Percentiles rank a stretch among this genome's conserved stretches.
phyloP scores from a whole-genome alignment of 2,329 filamentous ascomycete species.

The Colletotrichum brevisporum region DNA sequence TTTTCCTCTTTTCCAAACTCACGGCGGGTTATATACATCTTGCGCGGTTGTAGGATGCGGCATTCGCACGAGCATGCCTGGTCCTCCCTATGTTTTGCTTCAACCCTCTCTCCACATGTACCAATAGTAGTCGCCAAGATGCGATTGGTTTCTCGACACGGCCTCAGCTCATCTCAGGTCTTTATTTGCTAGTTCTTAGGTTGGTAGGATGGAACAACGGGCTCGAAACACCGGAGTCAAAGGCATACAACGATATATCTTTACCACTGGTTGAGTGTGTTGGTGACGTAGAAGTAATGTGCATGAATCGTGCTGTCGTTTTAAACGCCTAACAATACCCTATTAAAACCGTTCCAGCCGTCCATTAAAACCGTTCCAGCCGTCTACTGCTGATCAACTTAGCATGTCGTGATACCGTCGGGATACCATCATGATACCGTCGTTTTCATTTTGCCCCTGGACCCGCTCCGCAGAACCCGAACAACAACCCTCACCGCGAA shows the following conservation, averaged over 20 bases:
- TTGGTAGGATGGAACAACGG: neutral
- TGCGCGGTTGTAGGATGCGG: slow-evolving; percentile 4
- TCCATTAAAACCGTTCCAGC: no score
- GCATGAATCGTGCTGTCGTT: neutral
- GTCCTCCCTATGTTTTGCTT: neutral
- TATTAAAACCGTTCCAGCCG: no score
- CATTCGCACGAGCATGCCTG: neutral
- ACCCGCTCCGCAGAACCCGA: no score
- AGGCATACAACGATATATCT: neutral
- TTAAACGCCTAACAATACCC: slow-evolving; percentile 16
- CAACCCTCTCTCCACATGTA: slow-evolving; percentile 10
- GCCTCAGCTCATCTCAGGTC: no score
- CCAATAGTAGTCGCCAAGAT: slow-evolving; percentile 17
- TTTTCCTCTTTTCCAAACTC: neutral
- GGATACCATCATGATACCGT: no score
- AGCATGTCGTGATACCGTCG: no score
- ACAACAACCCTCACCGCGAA: no score
- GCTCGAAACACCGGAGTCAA: neutral
- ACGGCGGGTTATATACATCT: slow-evolving; percentile 5
- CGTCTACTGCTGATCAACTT: no score
- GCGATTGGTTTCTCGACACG: slow-evolving; percentile 10
- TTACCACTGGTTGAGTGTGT: neutral
- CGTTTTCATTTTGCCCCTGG: no score
- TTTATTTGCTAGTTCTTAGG: neutral
- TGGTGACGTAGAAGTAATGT: neutral